Percentiles rank a stretch among this genome's conserved stretches.
These are phyloP conservation scores for Penicillium sp. DNA, from an alignment of 2,329 filamentous ascomycete genomes.

Conservation along the genomic window DNA sequence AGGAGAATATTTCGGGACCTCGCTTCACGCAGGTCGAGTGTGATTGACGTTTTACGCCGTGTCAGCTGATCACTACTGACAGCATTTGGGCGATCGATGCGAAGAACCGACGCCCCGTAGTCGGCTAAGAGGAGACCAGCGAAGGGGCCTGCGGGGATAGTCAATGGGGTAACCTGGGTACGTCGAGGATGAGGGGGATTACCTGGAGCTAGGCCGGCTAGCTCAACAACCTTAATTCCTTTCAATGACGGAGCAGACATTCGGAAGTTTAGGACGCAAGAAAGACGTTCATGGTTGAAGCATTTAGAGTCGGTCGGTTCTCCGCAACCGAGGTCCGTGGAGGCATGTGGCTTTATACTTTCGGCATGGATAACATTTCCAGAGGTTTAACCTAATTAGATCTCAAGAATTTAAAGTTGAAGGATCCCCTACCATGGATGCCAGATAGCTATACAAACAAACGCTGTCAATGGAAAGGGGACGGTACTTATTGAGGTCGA, in stretches of 20 bases:
- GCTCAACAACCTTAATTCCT: constrained; percentile 60
- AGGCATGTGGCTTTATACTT: not conserved
- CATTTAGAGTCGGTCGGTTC: constrained; percentile 2
- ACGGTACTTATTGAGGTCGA: too few relatives aligned
- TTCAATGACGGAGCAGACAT: constrained; percentile 45
- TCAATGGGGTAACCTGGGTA: not conserved
- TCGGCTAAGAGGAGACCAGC: constrained; percentile 84
- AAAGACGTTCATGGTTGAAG: not conserved
- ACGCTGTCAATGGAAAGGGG: too few relatives aligned
- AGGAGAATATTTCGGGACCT: constrained; percentile 62
- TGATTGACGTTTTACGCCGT: constrained; percentile 73
- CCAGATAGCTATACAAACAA: too few relatives aligned
- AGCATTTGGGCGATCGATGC: constrained; percentile 63
- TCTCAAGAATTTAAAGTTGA: too few relatives aligned
- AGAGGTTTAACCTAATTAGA: not conserved
- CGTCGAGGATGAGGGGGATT: constrained; percentile 7
- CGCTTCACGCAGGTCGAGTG: constrained; percentile 68
- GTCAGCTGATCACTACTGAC: constrained; percentile 67
- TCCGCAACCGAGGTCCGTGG: constrained; percentile 14
- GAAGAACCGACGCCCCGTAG: constrained; percentile 80
- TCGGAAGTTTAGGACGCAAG: not conserved
- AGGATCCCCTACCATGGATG: too few relatives aligned
- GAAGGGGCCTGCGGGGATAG: constrained; percentile 62
- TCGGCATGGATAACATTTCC: not conserved
- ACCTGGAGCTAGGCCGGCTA: constrained; percentile 63